Base-by-base conservation (phyloP, 768 basidiomycete genomes). In the Holtermanniella nyarrowii region DNA sequence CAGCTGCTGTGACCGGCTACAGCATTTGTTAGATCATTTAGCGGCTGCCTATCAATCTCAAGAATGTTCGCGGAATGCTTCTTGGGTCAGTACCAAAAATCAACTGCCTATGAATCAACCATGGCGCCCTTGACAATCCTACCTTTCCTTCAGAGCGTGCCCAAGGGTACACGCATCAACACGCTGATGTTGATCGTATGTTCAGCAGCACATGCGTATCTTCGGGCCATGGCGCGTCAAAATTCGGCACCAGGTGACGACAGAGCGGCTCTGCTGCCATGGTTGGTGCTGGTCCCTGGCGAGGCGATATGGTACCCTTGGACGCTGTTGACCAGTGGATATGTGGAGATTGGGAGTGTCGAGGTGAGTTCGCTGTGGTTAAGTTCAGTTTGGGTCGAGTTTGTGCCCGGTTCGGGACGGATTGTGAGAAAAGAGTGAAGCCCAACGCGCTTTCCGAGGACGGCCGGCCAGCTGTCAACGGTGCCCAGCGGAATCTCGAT, bases 261-360 rank as follows among this genome's bases (percentile, higher is more conserved):
- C 31, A 27, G 7, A 40, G 25, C 21, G 10, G 25, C 10, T 7
- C 13, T 13, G 46, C 21, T 16, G 45, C 48, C 47, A 46, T 91
- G 85, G 73, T 76, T 93, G 62, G 81, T 83, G 4, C 75, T 91
- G 53, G 76, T 86, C 11, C 90, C 90, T 3, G 90, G 88, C 12
- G 77, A 79, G 40, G 83, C 83, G 61, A 61, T 88, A 25, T 87
- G 83, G 70, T 82, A 82, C 56, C 93, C 93, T 43, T 99, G 95
- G 95, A 88, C 88, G 2, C 78, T 97, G 59, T 73, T 89, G n/a
- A 90, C 85, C 3, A 84, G 87, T 2, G 84, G 81, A 20, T 79
- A 90, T 54, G 85, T 95, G 16, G 95, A 99, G 74, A 80, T 82
- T 44, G 82, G 78, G 54, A 61, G 90, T 49, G 73, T 86, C 52